Evolutionary conservation across 129 eudicot species (phyloP).

Genomic region (Smallanthus sonchifolius): DNA sequence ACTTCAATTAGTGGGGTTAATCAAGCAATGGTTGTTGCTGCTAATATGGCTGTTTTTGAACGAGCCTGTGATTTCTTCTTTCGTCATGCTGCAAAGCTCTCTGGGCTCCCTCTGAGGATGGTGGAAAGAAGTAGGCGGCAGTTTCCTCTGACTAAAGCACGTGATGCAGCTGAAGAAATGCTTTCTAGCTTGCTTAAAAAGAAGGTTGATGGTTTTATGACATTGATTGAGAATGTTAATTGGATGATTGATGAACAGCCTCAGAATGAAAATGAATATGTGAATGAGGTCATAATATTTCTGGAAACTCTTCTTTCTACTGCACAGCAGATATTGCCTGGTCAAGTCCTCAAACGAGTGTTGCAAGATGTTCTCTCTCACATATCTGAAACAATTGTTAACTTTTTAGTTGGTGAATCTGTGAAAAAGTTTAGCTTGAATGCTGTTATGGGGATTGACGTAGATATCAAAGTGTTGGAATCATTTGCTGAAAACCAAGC

Average conservation of each 20-base stretch:
- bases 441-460: constrained; percentile 88
- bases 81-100: constrained; percentile 94
- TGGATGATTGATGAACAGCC: constrained; percentile 94
- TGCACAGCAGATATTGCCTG: constrained; percentile 90
- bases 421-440: constrained; percentile 82
- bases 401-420: constrained; percentile 72
- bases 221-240: constrained; percentile 82
- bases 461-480: constrained; percentile 76
- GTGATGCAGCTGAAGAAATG: constrained; percentile 91
- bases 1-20: constrained; percentile 74
- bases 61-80: constrained; percentile 97
- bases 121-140: constrained; percentile 85
- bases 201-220: constrained; percentile 89
- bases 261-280: constrained; percentile 85
- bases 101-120: constrained; percentile 84
- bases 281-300: constrained; percentile 87
- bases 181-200: constrained; percentile 87
- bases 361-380: constrained; percentile 85
- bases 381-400: constrained; percentile 75
- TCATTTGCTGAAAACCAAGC: constrained; percentile 94
- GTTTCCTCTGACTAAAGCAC: constrained; percentile 82
- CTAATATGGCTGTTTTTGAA: constrained; percentile 94
- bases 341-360: constrained; percentile 78
- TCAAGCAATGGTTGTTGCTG: constrained; percentile 97
- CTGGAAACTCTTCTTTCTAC: constrained; percentile 90